phyloP scores from a whole-genome alignment of 2,329 filamentous ascomycete genomes.

The Neonectria hederae region DNA sequence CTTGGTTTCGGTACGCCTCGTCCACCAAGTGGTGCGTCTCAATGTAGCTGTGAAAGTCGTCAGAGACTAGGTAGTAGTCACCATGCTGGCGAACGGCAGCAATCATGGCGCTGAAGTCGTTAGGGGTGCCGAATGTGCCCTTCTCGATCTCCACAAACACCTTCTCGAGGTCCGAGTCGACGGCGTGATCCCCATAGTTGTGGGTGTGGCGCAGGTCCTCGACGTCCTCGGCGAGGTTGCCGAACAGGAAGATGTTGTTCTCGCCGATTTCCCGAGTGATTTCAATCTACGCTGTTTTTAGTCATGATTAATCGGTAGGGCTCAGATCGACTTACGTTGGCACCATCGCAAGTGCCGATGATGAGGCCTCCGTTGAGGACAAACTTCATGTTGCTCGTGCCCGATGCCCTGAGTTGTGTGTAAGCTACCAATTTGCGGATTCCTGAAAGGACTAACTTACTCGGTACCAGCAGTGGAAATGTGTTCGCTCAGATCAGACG shows the following conservation, averaged over 20 bases:
- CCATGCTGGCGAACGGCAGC: constrained; percentile 90
- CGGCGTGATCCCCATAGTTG: constrained; percentile 80
- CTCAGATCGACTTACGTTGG: constrained; percentile 74
- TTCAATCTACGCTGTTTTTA: constrained; percentile 70
- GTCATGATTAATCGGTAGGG: neutral
- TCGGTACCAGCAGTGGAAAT: constrained; percentile 98
- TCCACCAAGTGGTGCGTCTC: constrained; percentile 92
- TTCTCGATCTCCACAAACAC: constrained; percentile 87
- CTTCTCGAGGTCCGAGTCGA: constrained; percentile 79
- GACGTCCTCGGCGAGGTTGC: constrained; percentile 93
- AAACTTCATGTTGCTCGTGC: constrained; percentile 99
- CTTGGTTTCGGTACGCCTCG: constrained; percentile 89
- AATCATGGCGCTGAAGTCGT: constrained; percentile 83
- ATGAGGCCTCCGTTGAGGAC: constrained; percentile 96
- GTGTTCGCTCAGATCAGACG: constrained; percentile 96
- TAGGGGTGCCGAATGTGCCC: constrained; percentile 81
- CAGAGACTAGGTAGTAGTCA: constrained; percentile 96
- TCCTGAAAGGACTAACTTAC: constrained; percentile 50
- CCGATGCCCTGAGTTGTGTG: constrained; percentile 62
- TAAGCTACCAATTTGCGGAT: neutral
- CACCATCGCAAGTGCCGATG: constrained; percentile 97
- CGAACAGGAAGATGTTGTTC: constrained; percentile 98
- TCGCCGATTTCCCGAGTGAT: constrained; percentile 97
- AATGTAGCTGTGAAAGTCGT: constrained; percentile 96
- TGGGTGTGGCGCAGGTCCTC: constrained; percentile 94